phyloP scores from a whole-genome alignment of 129 eudicot genomes.

The Pittosporum tobira region DNA sequence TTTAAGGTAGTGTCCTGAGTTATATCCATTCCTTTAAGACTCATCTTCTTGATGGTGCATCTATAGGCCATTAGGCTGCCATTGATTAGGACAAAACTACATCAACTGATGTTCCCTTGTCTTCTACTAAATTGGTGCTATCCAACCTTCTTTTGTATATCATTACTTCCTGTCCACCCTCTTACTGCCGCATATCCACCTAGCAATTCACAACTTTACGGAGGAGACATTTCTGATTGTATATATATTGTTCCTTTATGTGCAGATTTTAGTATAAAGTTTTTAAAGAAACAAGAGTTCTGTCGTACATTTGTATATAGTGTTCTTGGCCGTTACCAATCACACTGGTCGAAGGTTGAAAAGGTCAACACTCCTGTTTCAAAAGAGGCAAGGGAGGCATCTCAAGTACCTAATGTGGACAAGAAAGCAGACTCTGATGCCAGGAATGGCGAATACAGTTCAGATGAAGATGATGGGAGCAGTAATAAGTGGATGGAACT shows the following conservation, averaged over 20 bases:
- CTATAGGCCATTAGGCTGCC: too few relatives aligned
- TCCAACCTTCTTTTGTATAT: neutral
- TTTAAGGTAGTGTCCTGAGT: too few relatives aligned
- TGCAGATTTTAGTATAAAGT: conserved; percentile 43
- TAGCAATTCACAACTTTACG: neutral
- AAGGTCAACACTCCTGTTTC: conserved; percentile 20
- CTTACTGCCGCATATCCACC: neutral
- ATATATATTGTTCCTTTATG: conserved; percentile 5
- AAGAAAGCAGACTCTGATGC: conserved; percentile 17
- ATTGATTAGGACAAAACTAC: too few relatives aligned
- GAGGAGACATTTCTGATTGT: neutral
- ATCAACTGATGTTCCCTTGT: too few relatives aligned
- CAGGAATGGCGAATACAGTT: conserved; percentile 28
- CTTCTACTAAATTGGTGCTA: neutral
- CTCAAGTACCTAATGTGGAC: conserved; percentile 18
- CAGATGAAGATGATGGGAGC: conserved; percentile 41
- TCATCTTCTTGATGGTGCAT: too few relatives aligned
- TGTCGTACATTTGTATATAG: conserved; percentile 26
- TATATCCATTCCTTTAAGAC: too few relatives aligned
- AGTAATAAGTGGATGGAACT: conserved; percentile 61
- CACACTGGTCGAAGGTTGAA: conserved; percentile 37
- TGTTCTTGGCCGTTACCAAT: conserved; percentile 42
- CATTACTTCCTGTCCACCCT: neutral
- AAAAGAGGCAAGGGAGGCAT: conserved; percentile 32
- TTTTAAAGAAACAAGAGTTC: conserved; percentile 35